Evolutionary conservation across 352 stramenopile species (phyloP).

Genomic region (Globisporangium cylindrosporum): DNA sequence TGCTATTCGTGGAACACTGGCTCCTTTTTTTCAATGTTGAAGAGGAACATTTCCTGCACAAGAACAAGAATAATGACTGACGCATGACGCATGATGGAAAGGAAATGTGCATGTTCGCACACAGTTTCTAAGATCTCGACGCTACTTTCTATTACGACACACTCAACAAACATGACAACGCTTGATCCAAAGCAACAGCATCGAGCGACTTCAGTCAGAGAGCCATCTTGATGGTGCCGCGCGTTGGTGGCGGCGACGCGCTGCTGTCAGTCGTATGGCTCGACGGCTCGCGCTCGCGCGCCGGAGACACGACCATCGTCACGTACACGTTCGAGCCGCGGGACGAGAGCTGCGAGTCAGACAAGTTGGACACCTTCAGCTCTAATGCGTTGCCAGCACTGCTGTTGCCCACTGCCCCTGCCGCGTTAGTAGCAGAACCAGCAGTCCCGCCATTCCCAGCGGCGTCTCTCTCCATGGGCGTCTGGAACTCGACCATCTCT

Average conservation of each 20-base stretch:
- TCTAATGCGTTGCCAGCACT: neutral
- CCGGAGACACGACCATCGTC: constrained; percentile 17
- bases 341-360: neutral
- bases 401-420: neutral
- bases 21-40: too few species aligned
- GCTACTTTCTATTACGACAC: too few species aligned
- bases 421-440: neutral
- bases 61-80: too few species aligned
- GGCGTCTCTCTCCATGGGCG: constrained; percentile 4
- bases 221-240: constrained; percentile 12
- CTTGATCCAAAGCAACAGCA: too few species aligned
- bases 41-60: too few species aligned
- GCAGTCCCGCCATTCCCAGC: neutral
- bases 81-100: too few species aligned
- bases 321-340: constrained; percentile 20
- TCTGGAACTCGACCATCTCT: constrained; percentile 21
- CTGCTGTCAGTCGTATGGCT: neutral
- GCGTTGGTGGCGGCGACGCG: neutral
- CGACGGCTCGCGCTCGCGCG: constrained; percentile 9
- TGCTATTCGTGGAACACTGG: too few species aligned
- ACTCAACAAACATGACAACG: too few species aligned
- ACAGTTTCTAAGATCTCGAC: too few species aligned
- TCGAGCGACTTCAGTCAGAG: neutral
- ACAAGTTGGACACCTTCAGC: neutral
- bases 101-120: too few species aligned